Evolutionary conservation across 2,329 filamentous ascomycete genomes (phyloP), one percentile per base, ranked within the genome.

Genomic region (Thielaviopsis musarum): DNA sequence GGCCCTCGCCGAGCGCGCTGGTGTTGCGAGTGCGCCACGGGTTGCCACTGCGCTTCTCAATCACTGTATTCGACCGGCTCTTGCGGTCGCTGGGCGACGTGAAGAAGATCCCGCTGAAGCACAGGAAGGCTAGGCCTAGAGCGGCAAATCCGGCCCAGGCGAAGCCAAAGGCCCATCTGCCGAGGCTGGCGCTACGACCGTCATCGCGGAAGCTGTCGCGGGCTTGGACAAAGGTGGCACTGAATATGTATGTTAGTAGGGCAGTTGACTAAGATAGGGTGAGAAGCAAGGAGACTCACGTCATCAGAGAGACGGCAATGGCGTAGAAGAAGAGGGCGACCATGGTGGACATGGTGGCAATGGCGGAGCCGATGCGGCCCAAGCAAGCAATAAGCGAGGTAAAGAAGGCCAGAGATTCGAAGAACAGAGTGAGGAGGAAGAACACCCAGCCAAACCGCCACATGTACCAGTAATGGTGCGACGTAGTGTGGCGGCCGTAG

Each of bases 371-470:
- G 1, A 90, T 75, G 59, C 87, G 81, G 38, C 83, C 83, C 71
- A 77, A 87, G 67, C 85, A 82, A 17, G 86, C 84, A 17, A 90
- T 71, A 63, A 89, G 76, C 64, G 83, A 80, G 12, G 77, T 72
- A 70, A 89, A 79, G 68, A 91, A 82, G 63, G 85, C 81, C 26
- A 82, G 59, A 54, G 80, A 77, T 63, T 81, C 80, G 70, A 95
- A 93, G 76, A 95, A 83, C 45, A 96, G 79, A 19, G 83, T 82
- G 64, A 97, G 84, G 60, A 97, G 75, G 74, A 87, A 87, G 72
- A 95, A 93, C 45, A 91, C 88, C 80, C 91, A 97, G 70, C 88
- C 86, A 75, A 96, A 95, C 49, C 91, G 82, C 74, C 89, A 94
- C 68, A 93, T 78, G 72, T 90, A 88, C 74, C 79, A 97, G 76